Evolutionary conservation across 225 moss, liverwort and hornwort genomes (phyloP), one percentile per base, ranked within the genome.

Genomic region (Ulota crispa): DNA sequence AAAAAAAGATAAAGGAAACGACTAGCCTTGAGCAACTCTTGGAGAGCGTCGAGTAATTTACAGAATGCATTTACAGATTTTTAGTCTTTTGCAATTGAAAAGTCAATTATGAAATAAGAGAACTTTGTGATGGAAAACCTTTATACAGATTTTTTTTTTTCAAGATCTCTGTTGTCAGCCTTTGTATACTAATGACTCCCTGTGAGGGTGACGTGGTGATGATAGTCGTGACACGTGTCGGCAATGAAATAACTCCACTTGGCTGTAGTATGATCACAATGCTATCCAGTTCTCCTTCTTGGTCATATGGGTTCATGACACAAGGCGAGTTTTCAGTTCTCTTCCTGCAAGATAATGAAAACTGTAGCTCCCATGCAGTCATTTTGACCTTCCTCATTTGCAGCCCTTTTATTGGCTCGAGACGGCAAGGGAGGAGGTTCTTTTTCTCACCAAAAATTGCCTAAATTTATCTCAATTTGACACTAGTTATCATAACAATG

Each of bases 311-410:
- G 66, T 26, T 16, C 53, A 66, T 66, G 66, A 65, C 36, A 53
- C 19, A 32, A n/a, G 0, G 18, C 16, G 18, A 1, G 5, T 0
- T 12, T 1, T 11, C 2, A 52, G 1, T 1, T n/a, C 1, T 0
- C 23, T 39, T 23, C 23, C 37, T n/a, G 5, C 39, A n/a, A 9
- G 2, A n/a, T 36, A 21, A 23, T 23, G 65, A 20, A 65, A 65
- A 1, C 8, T 19, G 0, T 28, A 62, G 7, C 60, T 39, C 69
- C 69, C 73, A 69, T 3, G 55, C 16, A 50, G 16, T 5, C 18
- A 5, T 18, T 50, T 50, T 50, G 6, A 50, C 1, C 50, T 50
- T 50, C 18, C 50, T 5, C 5, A 18, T 50, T 18, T 50, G 50
- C 18, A 18, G 50, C 1, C 50, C 47, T 47, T 47, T 42, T 47